These are phyloP conservation scores for Ceratobasidium sp. DNA, from an alignment of 1,284 basidiomycete genomes.

Conservation along the genomic window DNA sequence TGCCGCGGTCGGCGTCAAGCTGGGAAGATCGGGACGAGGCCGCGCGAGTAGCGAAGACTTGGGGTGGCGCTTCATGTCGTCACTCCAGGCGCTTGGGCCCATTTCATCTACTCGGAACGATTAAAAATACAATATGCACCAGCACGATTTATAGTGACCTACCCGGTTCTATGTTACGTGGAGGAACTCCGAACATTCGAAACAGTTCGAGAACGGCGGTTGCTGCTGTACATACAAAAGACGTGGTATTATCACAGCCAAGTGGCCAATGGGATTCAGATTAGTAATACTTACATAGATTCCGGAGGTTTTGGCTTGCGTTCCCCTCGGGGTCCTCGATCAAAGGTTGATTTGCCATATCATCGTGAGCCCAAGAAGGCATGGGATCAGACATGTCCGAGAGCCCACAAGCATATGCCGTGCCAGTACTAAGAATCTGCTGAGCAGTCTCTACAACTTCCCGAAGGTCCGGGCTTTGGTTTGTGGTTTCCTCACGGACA, in stretches of 20 bases:
- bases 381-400: slow-evolving; percentile 12
- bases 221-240: too few species aligned
- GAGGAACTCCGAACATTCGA: not conserved
- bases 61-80: slow-evolving; percentile 5
- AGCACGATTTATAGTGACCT: too few species aligned
- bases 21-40: slow-evolving; percentile 4
- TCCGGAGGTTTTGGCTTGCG: too few species aligned
- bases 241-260: too few species aligned
- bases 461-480: not conserved
- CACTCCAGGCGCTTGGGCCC: not conserved
- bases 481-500: slow-evolving; percentile 1
- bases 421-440: not conserved
- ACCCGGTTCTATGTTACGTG: not conserved
- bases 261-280: too few species aligned
- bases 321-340: slow-evolving; percentile 6
- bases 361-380: slow-evolving; percentile 30
- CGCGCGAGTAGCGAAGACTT: slow-evolving; percentile 20
- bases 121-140: too few species aligned
- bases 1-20: slow-evolving; percentile 2
- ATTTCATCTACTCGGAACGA: not conserved
- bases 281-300: not conserved
- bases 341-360: not conserved
- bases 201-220: too few species aligned
- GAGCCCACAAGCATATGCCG: not conserved
- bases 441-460: not conserved